Conservation (phyloP, 2,329 filamentous ascomycete genomes). For the Diaporthe citriasiana region DNA sequence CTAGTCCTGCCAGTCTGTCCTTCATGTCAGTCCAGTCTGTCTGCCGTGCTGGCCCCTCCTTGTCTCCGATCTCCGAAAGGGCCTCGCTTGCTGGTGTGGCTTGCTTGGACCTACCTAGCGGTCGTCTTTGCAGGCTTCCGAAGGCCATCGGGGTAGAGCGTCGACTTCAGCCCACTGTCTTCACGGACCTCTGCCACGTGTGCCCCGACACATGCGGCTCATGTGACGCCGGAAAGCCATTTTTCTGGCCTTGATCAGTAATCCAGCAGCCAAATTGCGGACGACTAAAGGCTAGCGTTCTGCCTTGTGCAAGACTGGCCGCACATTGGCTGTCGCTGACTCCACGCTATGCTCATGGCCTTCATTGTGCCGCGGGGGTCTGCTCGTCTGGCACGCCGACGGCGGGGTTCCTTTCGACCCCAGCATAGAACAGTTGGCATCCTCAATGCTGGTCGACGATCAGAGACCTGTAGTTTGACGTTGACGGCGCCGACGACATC, state of each 20-base stretch:
- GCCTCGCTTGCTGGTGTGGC: constrained; percentile 12
- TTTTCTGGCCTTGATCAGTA: constrained; percentile 24
- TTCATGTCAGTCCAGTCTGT: no score
- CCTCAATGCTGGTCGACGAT: neutral
- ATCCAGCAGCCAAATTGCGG: constrained; percentile 22
- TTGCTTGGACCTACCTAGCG: constrained; percentile 4
- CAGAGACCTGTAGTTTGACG: no score
- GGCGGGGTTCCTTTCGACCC: neutral
- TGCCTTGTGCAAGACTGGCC: neutral
- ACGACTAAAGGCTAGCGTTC: neutral
- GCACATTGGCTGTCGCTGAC: neutral
- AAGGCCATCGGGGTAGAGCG: constrained; percentile 20
- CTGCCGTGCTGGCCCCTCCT: no score
- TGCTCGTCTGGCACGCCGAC: neutral
- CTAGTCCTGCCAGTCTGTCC: neutral
- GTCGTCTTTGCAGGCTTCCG: constrained; percentile 1
- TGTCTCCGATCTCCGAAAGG: constrained; percentile 28
- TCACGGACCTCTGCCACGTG: constrained; percentile 16
- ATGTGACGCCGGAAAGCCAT: neutral
- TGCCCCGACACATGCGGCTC: constrained; percentile 19
- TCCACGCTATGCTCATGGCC: neutral
- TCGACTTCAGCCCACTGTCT: neutral
- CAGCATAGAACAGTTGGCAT: neutral
- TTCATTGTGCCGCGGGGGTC: neutral
- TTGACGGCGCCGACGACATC: no score